Evolutionary conservation across 169 alveolate species (phyloP), one percentile per base, ranked within the genome.

Genomic region (Babesia bigemina): DNA sequence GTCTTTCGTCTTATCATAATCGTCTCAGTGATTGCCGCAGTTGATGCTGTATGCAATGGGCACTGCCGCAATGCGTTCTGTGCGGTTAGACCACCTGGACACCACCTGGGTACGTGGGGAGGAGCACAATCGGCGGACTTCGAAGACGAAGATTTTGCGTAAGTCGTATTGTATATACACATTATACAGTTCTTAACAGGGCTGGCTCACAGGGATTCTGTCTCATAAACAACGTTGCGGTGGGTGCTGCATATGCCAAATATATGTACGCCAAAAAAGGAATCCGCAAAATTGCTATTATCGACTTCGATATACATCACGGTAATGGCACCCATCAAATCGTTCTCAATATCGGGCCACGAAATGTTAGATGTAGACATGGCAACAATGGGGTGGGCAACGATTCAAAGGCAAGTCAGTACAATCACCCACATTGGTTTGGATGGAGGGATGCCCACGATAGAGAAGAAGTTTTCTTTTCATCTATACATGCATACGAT

Each of bases 271-370:
- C 86, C 14, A 73, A 92, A 56, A 69, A 85, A 39, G 92, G 94
- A 39, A 93, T 97, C 14, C 91, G 96, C 58, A 94, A 95, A 75
- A 95, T 98, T 4, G 99, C 99, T 2, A 96, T 98, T 55, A 91
- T 98, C 49, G 99, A 98, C 82, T 97, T 98, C 89, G 99, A 98
- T 65, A 97, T 97, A 13, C 99, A 98, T 85, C 99, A 98, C 87
- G 99, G 99, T 19, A 98, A 98, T 86, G 99, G 99, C n/a, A 98
- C 99, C 7, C 99, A 98, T 69, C 98, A 96, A 66, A 94, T 96
- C 17, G 93, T 98, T 0, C 91, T 93, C 47, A 93, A 92, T 57
- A 77, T 92, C 29, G 95, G 95, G 44, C 86, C 86, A 62, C 90
- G 86, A 36, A 76, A 75, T 61, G 83, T 91, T 10, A 75, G 65